Base-by-base conservation (phyloP, 768 basidiomycete genomes). In the Hericium coralloides region DNA sequence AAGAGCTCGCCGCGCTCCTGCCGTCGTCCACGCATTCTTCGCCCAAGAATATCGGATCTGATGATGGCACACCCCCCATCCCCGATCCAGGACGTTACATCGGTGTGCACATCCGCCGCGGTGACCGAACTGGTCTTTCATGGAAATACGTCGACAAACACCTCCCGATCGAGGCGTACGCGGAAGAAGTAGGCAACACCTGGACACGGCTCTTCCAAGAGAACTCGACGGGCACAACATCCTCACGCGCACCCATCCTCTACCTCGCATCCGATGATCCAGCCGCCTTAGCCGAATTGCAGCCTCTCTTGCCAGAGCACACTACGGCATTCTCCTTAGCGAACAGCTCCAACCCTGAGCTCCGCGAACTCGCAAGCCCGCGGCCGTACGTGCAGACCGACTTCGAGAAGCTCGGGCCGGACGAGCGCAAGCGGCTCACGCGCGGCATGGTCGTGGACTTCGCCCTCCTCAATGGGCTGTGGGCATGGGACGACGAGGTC, bases 401-500 rank as follows among this genome's bases (percentile, higher is more conserved):
- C 36, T 88, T 84, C 60, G 65, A 74, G 52, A 55, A 64, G 43
- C 62, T 81, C 20, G 62, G 68, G n/a, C 56, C 68, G 8, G 69
- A 69, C 38, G 72, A 74, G 49, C 70, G 84, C 55, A 67, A 78
- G 15, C 64, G 63, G n/a, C 74, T 79, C 25, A 87, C 85, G 17
- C 74, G 73, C 50, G 87, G 86, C 2, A 79, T 83, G 74, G 66
- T 89, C 49, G 79, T 87, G 6, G 87, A 89, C 67, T 77, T 87
- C 58, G 86, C 87, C 12, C 58, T 87, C 64, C 58, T 87, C 23
- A 80, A 76, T 55, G 87, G 87, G 15, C 63, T 82, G 43, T 89
- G 87, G 87, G 67, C 73, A 3, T 68, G 66, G 59, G 63, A 69
- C 8, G 70, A 69, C 14, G 78, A 79, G 41, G 66, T 75, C 4